Base-by-base conservation (phyloP, 1,139 yeast species). In the Hyphopichia khmerensis region DNA sequence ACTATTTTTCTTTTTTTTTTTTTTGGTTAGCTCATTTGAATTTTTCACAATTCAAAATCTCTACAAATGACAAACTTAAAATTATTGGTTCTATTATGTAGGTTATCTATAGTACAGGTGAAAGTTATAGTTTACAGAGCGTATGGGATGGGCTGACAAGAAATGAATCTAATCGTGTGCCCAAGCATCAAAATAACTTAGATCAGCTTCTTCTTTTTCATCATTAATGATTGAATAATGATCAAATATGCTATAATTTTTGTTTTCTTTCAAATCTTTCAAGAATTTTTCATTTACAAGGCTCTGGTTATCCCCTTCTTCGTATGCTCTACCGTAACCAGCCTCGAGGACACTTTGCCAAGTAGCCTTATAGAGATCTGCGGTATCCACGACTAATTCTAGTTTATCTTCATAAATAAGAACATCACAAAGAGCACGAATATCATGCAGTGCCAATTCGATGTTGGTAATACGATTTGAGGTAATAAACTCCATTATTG, bases 341-440 rank as follows among this genome's bases (percentile, higher is more conserved):
- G 81, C 80, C 51, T 79, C 86, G 35, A 80, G 56, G 1, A 83
- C 78, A 53, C 86, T 79, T 43, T 77, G 82, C 69, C 83, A 72
- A 2, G 86, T 78, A 1, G 81, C 82, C 51, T 70, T 77, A 53
- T 79, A 82, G 40, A 78, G 73, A 48, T 80, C 84, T 33, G 72
- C 61, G 2, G 75, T 65, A 44, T 61, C 64, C 26, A 54, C 52
- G 2, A 82, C 72, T 43, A 77, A 69, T 57, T 90, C 98, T 43
- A 93, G 62, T 60, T 85, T 87, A 56, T 89, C 96, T 55, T 93
- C 99, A 62, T 75, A 89, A 1, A 87, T 82, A 38, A 93, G 69
- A 15, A 93, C 97, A 50, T 90, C 96, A 62, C 98, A 90, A 21
- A 93, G 70, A 0, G 95, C 74, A 43, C 91, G 74, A 43, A 95